phyloP scores from a whole-genome alignment of 768 basidiomycete species.

The Gloeopeniophorella convolvens region DNA sequence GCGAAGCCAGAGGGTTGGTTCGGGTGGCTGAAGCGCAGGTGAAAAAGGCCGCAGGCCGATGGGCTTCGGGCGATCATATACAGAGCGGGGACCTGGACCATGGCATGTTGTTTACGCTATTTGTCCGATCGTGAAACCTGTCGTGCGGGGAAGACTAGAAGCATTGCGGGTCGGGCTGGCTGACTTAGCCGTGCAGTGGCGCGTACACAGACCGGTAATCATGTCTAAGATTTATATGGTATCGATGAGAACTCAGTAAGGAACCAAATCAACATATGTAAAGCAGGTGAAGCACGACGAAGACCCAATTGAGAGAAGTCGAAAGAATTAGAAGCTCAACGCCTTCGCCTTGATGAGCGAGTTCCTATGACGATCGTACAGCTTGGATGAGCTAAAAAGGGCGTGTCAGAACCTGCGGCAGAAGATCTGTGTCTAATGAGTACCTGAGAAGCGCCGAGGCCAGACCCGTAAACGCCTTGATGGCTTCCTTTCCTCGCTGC shows the following conservation, averaged over 20 bases:
- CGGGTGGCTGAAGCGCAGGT: neutral
- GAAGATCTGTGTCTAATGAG: slow-evolving; percentile 6
- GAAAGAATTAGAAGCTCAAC: slow-evolving; percentile 25
- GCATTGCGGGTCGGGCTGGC: neutral
- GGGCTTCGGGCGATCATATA: too few species aligned
- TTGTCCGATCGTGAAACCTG: too few species aligned
- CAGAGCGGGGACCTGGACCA: too few species aligned
- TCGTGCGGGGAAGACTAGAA: too few species aligned
- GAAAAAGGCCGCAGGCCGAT: too few species aligned
- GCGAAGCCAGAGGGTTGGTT: neutral
- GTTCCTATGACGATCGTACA: slow-evolving; percentile 66
- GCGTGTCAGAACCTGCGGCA: slow-evolving; percentile 15
- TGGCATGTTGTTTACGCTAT: too few species aligned
- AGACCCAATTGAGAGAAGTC: neutral
- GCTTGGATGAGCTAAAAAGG: slow-evolving; percentile 55
- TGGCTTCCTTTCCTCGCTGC: slow-evolving; percentile 49
- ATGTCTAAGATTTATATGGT: slow-evolving; percentile 6
- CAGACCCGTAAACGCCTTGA: slow-evolving; percentile 64
- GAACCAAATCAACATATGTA: slow-evolving; percentile 11
- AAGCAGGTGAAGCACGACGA: slow-evolving; percentile 9
- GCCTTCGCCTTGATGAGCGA: slow-evolving; percentile 57
- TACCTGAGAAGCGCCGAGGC: slow-evolving; percentile 71
- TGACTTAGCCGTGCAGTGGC: too few species aligned
- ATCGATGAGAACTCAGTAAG: slow-evolving; percentile 3
- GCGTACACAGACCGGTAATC: neutral